Conservation (phyloP, 495 filamentous ascomycete species). For the Letharia lupina region DNA sequence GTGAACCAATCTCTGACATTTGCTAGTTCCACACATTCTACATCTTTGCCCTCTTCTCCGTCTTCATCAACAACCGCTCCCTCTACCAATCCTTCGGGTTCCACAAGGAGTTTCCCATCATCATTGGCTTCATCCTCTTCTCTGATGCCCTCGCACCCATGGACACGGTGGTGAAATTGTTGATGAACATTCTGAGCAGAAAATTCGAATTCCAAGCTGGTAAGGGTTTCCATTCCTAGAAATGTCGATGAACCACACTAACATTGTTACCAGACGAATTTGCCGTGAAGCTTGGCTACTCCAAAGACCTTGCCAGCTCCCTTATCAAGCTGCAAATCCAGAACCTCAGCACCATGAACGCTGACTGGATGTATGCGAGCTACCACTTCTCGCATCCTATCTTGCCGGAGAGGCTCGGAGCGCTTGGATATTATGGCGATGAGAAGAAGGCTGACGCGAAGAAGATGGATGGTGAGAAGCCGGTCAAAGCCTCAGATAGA, state of each 20-base stretch:
- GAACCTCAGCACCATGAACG: constrained; percentile 97
- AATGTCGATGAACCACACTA: constrained; percentile 17
- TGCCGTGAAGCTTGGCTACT: constrained; percentile 75
- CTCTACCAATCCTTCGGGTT: constrained; percentile 90
- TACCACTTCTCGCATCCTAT: constrained; percentile 99
- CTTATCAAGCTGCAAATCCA: constrained; percentile 97
- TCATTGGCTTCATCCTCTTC: constrained; percentile 94
- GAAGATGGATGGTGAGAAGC: constrained; percentile 44
- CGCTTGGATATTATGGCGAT: constrained; percentile 70
- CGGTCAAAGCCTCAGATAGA: constrained; percentile 49
- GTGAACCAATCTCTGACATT: constrained; percentile 1
- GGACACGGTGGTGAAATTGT: constrained; percentile 82
- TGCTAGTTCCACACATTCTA: constrained; percentile 78
- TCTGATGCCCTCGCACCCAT: constrained; percentile 86
- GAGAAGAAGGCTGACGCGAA: constrained; percentile 43
- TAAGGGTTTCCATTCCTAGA: constrained; percentile 30
- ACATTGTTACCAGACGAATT: constrained; percentile 53
- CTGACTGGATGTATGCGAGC: constrained; percentile 93
- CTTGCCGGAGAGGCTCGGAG: constrained; percentile 82
- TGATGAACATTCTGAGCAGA: constrained; percentile 93
- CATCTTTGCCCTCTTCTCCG: constrained; percentile 90
- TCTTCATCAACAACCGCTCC: constrained; percentile 91
- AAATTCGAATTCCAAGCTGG: constrained; percentile 94
- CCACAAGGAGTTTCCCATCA: constrained; percentile 72
- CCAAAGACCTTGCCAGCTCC: constrained; percentile 70